phyloP scores from a whole-genome alignment of 1,284 basidiomycete genomes.

The Ganoderma sinense region DNA sequence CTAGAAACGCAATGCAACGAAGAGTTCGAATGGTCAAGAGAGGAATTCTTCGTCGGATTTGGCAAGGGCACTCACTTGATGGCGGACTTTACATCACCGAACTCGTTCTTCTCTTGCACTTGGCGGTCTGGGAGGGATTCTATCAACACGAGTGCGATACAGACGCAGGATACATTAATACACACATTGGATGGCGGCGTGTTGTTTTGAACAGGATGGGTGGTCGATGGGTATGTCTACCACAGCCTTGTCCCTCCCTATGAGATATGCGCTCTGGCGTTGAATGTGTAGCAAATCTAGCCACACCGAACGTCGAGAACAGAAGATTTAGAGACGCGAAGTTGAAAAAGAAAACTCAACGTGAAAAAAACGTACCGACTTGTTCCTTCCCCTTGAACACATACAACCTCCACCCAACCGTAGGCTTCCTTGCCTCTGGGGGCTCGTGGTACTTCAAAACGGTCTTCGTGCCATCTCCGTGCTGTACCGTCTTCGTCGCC shows the following conservation, averaged over 20 bases:
- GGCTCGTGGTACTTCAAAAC: constrained; percentile 99
- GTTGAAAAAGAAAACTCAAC: not conserved
- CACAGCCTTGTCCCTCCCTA: constrained; percentile 90
- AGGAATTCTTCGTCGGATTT: not conserved
- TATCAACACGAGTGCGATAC: constrained; percentile 12
- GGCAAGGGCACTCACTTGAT: constrained; percentile 65
- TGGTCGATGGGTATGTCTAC: constrained; percentile 94
- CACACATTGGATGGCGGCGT: constrained; percentile 94
- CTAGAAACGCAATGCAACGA: constrained; percentile 47
- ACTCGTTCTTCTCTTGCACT: constrained; percentile 88
- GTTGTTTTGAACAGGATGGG: constrained; percentile 98
- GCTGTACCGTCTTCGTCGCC: constrained; percentile 89
- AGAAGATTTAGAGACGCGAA: not conserved
- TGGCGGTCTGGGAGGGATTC: constrained; percentile 67
- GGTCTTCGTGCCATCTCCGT: constrained; percentile 79
- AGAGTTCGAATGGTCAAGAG: not conserved
- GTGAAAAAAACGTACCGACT: constrained; percentile 68
- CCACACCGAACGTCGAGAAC: not conserved
- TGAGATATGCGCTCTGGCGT: constrained; percentile 92
- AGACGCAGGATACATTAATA: constrained; percentile 16
- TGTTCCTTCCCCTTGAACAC: constrained; percentile 97
- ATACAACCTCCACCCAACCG: constrained; percentile 91
- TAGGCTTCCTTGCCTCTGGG: constrained; percentile 94
- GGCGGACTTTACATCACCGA: constrained; percentile 76
- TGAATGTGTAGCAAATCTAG: constrained; percentile 91